Conservation (phyloP, 805 yeast genomes). For the Metschnikowia drakensbergensis region DNA sequence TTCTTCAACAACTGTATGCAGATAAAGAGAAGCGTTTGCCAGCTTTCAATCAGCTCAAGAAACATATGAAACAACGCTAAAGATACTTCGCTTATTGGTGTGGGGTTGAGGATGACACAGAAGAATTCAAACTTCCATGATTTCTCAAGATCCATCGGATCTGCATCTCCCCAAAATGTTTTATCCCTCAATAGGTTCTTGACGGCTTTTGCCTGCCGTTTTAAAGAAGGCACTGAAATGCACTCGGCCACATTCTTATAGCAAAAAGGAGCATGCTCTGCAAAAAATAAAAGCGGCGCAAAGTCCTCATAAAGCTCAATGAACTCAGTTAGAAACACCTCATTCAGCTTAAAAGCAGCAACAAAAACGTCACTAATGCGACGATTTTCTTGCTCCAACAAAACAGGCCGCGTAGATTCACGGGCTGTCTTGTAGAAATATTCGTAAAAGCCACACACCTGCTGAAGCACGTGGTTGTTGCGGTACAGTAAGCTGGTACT, state of each 20-base stretch:
- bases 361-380: conserved; percentile 9
- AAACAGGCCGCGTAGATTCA: not conserved
- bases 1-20: conserved; percentile 10
- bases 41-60: conserved; percentile 11
- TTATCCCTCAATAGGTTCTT: not conserved
- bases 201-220: not conserved
- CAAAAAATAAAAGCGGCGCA: conserved; percentile 8
- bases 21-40: conserved; percentile 10
- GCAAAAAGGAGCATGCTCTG: conserved; percentile 4
- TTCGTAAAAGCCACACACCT: conserved; percentile 10
- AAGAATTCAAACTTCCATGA: conserved; percentile 13
- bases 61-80: conserved; percentile 10
- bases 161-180: conserved; percentile 1
- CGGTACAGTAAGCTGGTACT: conserved; percentile 9
- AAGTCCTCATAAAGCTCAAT: conserved; percentile 8
- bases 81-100: conserved; percentile 6
- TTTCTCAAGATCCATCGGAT: conserved; percentile 5
- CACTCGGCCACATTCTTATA: conserved; percentile 8
- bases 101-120: conserved; percentile 8
- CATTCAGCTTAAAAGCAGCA: conserved; percentile 2
- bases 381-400: conserved; percentile 3
- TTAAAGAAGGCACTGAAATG: not conserved
- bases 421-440: conserved; percentile 8
- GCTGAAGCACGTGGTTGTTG: conserved; percentile 8
- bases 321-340: conserved; percentile 7